A percentile compares a stretch with the other conserved stretches of the same genome.
These are phyloP conservation scores for Amanita subjunquillea DNA, from an alignment of 768 basidiomycete species.

Conservation along the genomic window DNA sequence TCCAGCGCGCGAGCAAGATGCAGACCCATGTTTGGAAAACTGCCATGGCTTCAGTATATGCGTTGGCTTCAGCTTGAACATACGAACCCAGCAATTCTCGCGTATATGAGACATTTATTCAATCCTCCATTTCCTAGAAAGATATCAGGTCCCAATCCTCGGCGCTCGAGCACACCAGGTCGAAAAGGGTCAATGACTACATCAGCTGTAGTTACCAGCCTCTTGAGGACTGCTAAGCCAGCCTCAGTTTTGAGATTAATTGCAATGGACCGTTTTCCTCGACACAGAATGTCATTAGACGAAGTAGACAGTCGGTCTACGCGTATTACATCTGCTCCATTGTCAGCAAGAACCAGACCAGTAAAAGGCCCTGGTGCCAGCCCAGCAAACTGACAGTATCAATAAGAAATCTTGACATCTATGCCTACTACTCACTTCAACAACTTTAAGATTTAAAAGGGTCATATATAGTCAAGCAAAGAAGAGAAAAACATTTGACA, in stretches of 20 bases:
- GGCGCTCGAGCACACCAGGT: conserved; percentile 71
- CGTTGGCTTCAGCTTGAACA: neutral
- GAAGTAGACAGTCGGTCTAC: conserved; percentile 50
- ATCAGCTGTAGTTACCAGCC: conserved; percentile 58
- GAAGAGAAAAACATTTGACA: neutral
- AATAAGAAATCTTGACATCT: neutral
- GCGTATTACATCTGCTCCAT: conserved; percentile 68
- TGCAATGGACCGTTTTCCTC: conserved; percentile 68
- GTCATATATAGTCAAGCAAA: conserved; percentile 24
- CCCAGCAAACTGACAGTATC: conserved; percentile 53
- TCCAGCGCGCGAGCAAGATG: neutral
- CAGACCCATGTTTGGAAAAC: conserved; percentile 54
- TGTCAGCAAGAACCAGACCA: conserved; percentile 68
- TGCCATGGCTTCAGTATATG: conserved; percentile 12
- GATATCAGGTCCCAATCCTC: conserved; percentile 67
- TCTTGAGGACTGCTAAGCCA: conserved; percentile 45
- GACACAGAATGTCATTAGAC: conserved; percentile 44
- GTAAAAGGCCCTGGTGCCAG: conserved; percentile 78
- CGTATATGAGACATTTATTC: conserved; percentile 61
- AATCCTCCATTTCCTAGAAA: conserved; percentile 51
- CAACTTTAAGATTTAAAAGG: conserved; percentile 36
- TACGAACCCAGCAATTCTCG: conserved; percentile 64
- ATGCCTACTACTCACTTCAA: conserved; percentile 26
- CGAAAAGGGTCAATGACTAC: conserved; percentile 78
- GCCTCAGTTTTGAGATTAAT: conserved; percentile 54